These are phyloP conservation scores for Penicillium flavigenum DNA, from an alignment of 495 filamentous ascomycete genomes.

Conservation along the genomic window DNA sequence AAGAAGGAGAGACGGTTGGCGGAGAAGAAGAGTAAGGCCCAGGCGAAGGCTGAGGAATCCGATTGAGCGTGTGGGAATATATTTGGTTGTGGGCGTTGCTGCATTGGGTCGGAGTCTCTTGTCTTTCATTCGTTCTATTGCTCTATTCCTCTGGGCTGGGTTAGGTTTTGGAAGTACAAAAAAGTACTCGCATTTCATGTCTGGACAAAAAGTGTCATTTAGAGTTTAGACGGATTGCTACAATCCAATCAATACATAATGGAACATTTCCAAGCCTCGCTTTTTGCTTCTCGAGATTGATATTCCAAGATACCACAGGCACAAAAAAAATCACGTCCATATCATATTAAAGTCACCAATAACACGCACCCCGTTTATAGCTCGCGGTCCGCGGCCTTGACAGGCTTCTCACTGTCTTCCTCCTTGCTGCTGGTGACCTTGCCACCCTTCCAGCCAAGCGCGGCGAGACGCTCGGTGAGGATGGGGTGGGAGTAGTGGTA, in stretches of 20 bases:
- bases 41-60: conserved; percentile 32
- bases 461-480: conserved; percentile 85
- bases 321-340: conserved; percentile 13
- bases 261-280: conserved; percentile 8
- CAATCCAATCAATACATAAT: conserved; percentile 16
- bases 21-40: conserved; percentile 44
- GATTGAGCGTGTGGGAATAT: conserved; percentile 19
- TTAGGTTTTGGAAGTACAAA: conserved; percentile 15
- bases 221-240: conserved; percentile 11
- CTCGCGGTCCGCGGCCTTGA: conserved; percentile 59
- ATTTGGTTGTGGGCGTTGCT: conserved; percentile 28
- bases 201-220: conserved; percentile 23
- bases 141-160: conserved; percentile 12
- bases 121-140: conserved; percentile 14
- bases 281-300: conserved; percentile 7
- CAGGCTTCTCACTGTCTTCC: conserved; percentile 52
- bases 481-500: conserved; percentile 99
- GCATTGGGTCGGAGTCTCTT: conserved; percentile 35
- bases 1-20: conserved; percentile 51
- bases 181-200: conserved; percentile 22
- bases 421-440: conserved; percentile 52
- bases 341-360: conserved; percentile 13
- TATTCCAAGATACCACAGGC: background rate
- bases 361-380: conserved; percentile 37
- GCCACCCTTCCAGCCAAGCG: conserved; percentile 75